A percentile compares a stretch with the other conserved stretches of the same genome.
Conservation (phyloP, 2,329 filamentous ascomycete genomes). For the Claviceps monticola region DNA sequence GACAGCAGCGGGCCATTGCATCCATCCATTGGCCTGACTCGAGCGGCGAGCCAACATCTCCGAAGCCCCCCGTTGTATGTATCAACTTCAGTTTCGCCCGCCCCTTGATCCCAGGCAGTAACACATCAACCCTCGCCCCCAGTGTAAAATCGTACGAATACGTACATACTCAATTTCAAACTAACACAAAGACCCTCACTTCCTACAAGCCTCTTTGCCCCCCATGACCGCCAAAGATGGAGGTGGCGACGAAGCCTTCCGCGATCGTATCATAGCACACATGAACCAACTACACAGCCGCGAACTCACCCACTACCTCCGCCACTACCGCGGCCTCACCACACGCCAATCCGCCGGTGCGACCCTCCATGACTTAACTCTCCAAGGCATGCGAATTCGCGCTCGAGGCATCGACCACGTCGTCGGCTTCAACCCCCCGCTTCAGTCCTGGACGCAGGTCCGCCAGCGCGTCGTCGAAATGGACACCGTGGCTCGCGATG, state of each 20-base stretch:
- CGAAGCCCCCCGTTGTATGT: no score
- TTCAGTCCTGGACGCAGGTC: constrained; percentile 53
- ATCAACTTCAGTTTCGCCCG: no score
- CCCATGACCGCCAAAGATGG: constrained; percentile 10
- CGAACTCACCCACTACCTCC: constrained; percentile 66
- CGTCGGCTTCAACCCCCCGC: constrained; percentile 55
- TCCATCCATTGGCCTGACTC: no score
- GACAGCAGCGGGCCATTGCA: no score
- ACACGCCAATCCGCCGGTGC: constrained; percentile 31
- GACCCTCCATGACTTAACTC: constrained; percentile 49
- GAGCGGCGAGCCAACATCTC: no score
- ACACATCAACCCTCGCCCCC: no score
- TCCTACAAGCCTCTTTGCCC: background rate
- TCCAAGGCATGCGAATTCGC: constrained; percentile 48
- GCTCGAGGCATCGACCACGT: constrained; percentile 30
- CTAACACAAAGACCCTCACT: background rate
- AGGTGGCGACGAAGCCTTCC: constrained; percentile 16
- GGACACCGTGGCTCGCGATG: constrained; percentile 39
- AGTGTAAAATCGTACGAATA: no score
- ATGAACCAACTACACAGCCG: constrained; percentile 76
- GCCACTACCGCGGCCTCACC: constrained; percentile 50
- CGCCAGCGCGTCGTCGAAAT: constrained; percentile 61
- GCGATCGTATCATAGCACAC: constrained; percentile 46
- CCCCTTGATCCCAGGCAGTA: no score
- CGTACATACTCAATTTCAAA: no score